Conservation (phyloP, 805 yeast species). For the Candida broadrunensis region DNA sequence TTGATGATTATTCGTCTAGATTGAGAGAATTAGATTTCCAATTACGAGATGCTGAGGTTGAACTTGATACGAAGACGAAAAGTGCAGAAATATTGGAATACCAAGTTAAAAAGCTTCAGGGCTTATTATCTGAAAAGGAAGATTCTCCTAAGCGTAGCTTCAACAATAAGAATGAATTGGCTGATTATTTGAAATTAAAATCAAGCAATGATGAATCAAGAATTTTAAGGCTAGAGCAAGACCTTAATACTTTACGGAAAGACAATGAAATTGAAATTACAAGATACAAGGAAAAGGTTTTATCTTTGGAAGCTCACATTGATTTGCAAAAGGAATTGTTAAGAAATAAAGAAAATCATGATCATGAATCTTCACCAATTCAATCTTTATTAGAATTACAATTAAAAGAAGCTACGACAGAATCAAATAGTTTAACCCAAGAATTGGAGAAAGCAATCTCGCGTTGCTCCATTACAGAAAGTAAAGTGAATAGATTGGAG, state of each 20-base stretch:
- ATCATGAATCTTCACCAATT: not conserved
- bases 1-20: not conserved
- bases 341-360: not conserved
- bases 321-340: conserved; percentile 1
- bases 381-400: conserved; percentile 5
- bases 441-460: conserved; percentile 5
- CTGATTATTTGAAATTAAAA: not conserved
- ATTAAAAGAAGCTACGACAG: conserved; percentile 2
- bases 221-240: not conserved
- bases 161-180: not conserved
- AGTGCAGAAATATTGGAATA: conserved; percentile 1
- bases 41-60: not conserved
- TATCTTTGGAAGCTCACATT: not conserved
- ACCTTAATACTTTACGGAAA: conserved; percentile 1
- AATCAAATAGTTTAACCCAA: not conserved
- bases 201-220: not conserved
- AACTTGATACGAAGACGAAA: not conserved
- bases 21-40: not conserved
- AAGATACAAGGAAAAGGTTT: not conserved
- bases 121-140: not conserved
- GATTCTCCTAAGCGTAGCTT: not conserved
- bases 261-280: not conserved
- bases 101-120: not conserved
- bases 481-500: conserved; percentile 18
- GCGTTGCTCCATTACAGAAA: conserved; percentile 28